Conservation (phyloP, 345 rosid species). For the Draba incana region DNA sequence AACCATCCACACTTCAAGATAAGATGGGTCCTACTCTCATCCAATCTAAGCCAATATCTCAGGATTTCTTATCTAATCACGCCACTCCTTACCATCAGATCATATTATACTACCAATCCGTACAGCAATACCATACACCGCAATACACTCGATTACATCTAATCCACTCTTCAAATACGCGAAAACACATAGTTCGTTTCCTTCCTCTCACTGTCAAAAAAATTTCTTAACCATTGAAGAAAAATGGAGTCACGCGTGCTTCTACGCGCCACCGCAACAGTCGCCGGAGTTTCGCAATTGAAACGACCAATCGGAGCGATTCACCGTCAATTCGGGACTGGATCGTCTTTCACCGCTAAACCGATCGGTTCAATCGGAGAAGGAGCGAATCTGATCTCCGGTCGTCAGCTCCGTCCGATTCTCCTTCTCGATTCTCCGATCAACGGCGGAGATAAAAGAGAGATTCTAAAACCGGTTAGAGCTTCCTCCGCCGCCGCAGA, state of each 20-base stretch:
- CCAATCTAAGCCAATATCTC: constrained; percentile 32
- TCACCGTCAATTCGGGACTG: constrained; percentile 31
- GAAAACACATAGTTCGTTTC: not conserved
- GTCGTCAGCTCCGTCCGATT: constrained; percentile 82
- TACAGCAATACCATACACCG: not conserved
- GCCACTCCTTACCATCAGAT: constrained; percentile 24
- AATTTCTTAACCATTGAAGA: not conserved
- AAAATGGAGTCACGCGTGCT: constrained; percentile 86
- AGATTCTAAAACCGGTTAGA: constrained; percentile 51
- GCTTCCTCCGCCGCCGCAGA: constrained; percentile 70
- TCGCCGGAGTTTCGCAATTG: constrained; percentile 52
- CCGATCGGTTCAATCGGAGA: constrained; percentile 63
- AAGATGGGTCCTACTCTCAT: constrained; percentile 41
- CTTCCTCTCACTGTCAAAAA: constrained; percentile 33
- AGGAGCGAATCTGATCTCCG: constrained; percentile 77
- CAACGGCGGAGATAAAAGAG: constrained; percentile 43
- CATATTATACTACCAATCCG: not conserved
- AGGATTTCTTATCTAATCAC: constrained; percentile 28
- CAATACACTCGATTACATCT: not conserved
- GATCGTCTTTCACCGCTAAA: constrained; percentile 37
- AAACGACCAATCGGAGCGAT: constrained; percentile 42
- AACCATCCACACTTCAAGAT: constrained; percentile 43
- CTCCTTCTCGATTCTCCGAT: constrained; percentile 55
- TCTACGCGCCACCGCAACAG: constrained; percentile 57
- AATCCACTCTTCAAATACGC: constrained; percentile 34